Conservation (phyloP, 202 grass and related monocot species). For the Brachypodium distachyon region DNA sequence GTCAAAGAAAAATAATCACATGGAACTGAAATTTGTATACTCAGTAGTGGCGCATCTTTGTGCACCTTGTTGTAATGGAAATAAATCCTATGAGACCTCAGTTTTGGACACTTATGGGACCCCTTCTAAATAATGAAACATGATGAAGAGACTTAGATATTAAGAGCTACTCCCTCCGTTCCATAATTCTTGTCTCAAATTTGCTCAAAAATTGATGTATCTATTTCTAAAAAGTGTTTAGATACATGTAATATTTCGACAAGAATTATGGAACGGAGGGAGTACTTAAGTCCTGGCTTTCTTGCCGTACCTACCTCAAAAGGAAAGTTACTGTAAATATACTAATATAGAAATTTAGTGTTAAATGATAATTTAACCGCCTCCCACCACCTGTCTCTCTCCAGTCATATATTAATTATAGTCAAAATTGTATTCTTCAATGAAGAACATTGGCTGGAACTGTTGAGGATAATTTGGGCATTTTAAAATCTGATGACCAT, state of each 20-base stretch:
- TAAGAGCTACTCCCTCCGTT: no score
- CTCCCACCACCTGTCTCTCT: neutral
- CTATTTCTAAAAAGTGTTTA: no score
- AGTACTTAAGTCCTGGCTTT: neutral
- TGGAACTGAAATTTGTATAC: neutral
- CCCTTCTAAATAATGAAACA: neutral
- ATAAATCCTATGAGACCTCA: neutral
- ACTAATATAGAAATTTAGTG: neutral
- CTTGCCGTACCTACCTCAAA: neutral
- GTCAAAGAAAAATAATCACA: neutral
- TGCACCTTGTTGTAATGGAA: neutral
- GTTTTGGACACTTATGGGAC: neutral
- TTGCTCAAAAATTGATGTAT: no score
- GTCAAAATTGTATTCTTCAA: neutral
- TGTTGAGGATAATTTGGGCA: neutral
- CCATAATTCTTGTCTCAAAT: no score
- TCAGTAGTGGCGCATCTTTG: neutral
- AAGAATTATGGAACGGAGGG: no score
- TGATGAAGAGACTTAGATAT: neutral
- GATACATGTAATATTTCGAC: no score
- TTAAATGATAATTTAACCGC: neutral
- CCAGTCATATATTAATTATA: neutral
- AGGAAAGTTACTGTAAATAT: neutral
- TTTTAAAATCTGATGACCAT: neutral
- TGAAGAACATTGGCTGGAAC: neutral